Conservation (phyloP, 768 basidiomycete genomes). For the Hygrophorus russula region DNA sequence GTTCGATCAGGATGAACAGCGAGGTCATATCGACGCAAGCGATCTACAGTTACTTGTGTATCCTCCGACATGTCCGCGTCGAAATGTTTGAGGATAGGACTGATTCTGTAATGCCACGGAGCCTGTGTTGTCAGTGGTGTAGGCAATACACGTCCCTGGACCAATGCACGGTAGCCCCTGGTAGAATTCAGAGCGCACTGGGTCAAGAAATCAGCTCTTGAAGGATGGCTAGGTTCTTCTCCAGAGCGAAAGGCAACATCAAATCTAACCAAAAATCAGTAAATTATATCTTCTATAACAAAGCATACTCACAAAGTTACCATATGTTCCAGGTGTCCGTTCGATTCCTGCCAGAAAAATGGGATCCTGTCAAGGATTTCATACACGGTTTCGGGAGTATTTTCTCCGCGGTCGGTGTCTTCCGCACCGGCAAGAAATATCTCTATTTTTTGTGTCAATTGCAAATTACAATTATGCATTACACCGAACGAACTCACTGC, state of each 20-base stretch:
- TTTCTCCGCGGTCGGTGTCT: conserved; percentile 11
- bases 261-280: conserved; percentile 28
- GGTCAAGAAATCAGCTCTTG: conserved; percentile 49
- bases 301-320: conserved; percentile 43
- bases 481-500: conserved; percentile 29
- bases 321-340: conserved; percentile 37
- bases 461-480: not conserved
- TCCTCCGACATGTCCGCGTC: conserved; percentile 26
- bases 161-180: conserved; percentile 41
- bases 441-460: conserved; percentile 17
- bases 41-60: conserved; percentile 22
- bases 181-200: conserved; percentile 38
- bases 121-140: conserved; percentile 27
- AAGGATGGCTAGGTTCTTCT: conserved; percentile 29
- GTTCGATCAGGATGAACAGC: conserved; percentile 22
- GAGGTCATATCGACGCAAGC: conserved; percentile 34
- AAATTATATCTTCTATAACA: not conserved
- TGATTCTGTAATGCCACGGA: conserved; percentile 44
- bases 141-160: conserved; percentile 33
- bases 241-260: conserved; percentile 51
- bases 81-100: conserved; percentile 30
- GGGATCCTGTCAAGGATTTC: conserved; percentile 44
- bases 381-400: conserved; percentile 29
- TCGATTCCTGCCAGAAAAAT: conserved; percentile 42
- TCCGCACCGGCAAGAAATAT: conserved; percentile 24